These are phyloP conservation scores for Cordyceps pruinosa DNA, from an alignment of 2,329 filamentous ascomycete species.

Conservation along the genomic window DNA sequence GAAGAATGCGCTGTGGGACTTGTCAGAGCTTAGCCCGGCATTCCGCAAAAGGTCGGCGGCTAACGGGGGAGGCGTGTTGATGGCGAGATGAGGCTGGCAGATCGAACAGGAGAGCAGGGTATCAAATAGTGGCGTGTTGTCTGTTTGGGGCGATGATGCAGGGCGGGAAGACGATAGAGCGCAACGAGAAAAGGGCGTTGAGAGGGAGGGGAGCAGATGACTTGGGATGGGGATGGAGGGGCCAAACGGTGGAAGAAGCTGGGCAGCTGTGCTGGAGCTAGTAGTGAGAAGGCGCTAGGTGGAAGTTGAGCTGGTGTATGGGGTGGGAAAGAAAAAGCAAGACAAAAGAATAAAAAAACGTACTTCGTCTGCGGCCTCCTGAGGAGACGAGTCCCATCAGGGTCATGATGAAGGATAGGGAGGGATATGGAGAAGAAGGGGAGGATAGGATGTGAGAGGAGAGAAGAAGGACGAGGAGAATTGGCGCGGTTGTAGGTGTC, in stretches of 20 bases:
- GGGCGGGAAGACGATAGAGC: not conserved
- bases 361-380: slow-evolving; percentile 2
- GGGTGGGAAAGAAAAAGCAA: not conserved
- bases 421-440: not conserved
- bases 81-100: not conserved
- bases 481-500: not conserved
- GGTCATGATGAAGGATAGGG: not conserved
- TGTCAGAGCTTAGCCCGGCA: not conserved
- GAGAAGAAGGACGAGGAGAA: not conserved
- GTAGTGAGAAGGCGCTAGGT: too few species aligned
- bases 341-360: not conserved
- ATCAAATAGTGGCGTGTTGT: not conserved
- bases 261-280: not conserved
- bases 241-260: not conserved
- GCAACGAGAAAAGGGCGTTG: not conserved
- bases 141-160: not conserved
- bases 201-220: not conserved
- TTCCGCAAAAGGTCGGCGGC: not conserved
- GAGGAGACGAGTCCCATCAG: slow-evolving; percentile 7
- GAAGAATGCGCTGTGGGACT: not conserved
- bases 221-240: slow-evolving; percentile 1
- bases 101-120: not conserved
- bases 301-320: not conserved
- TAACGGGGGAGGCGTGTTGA: not conserved
- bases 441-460: not conserved